A percentile compares a stretch with the other conserved stretches of the same genome.
Conservation (phyloP, 108 stramenopile species). For the Nannochloropsis gaditana region DNA sequence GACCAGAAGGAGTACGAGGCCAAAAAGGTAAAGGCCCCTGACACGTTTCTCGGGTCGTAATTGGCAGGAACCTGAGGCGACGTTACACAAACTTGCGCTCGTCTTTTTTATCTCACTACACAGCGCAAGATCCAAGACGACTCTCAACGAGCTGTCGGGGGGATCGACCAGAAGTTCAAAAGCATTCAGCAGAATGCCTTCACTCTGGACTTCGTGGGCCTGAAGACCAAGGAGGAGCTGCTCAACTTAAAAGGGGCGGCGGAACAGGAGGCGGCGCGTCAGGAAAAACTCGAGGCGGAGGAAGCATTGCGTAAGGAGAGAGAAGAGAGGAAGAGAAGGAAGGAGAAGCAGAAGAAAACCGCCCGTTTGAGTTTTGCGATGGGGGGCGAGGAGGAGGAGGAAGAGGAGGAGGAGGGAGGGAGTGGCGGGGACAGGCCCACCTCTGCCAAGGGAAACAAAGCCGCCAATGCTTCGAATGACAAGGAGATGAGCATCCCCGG, state of each 20-base stretch:
- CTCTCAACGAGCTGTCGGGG: not conserved
- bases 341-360: slow-evolving; percentile 40
- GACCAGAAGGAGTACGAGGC: slow-evolving; percentile 52
- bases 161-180: slow-evolving; percentile 25
- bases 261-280: slow-evolving; percentile 24
- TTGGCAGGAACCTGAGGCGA: not conserved
- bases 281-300: slow-evolving; percentile 21
- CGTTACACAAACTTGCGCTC: not conserved
- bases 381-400: slow-evolving; percentile 51
- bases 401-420: not conserved
- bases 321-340: slow-evolving; percentile 37
- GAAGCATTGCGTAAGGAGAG: slow-evolving; percentile 11
- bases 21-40: slow-evolving; percentile 37
- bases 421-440: not conserved
- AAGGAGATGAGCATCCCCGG: not conserved
- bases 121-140: not conserved
- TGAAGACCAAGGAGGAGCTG: slow-evolving; percentile 46
- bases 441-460: not conserved
- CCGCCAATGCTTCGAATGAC: not conserved
- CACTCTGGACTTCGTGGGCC: slow-evolving; percentile 40
- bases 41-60: not conserved
- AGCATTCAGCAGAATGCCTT: slow-evolving; percentile 32
- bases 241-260: slow-evolving; percentile 24
- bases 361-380: slow-evolving; percentile 37
- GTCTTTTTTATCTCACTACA: not conserved